Percentiles rank a stretch among this genome's conserved stretches.
These are phyloP conservation scores for Salix viminalis DNA, from an alignment of 345 rosid species.

Conservation along the genomic window DNA sequence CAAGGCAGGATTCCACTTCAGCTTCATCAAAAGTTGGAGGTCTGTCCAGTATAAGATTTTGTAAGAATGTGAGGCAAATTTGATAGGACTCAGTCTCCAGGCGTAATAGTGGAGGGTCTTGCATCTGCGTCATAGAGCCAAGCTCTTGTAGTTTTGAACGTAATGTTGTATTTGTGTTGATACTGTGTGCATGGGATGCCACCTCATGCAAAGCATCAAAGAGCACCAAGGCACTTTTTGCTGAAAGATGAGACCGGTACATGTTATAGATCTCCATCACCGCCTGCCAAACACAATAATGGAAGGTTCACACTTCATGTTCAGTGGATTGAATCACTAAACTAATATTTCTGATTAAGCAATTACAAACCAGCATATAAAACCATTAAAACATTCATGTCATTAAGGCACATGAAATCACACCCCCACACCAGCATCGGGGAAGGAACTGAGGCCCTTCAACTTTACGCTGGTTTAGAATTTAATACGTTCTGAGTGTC, in stretches of 20 bases:
- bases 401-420: neutral
- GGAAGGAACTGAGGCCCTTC: neutral
- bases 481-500: neutral
- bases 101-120: constrained; percentile 90
- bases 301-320: constrained; percentile 4
- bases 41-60: constrained; percentile 61
- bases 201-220: constrained; percentile 75
- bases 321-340: neutral
- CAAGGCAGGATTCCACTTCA: constrained; percentile 62
- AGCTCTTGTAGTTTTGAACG: constrained; percentile 77
- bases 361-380: neutral
- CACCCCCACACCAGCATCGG: neutral
- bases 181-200: constrained; percentile 72
- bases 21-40: constrained; percentile 49
- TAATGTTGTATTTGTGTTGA: constrained; percentile 52
- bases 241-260: constrained; percentile 71
- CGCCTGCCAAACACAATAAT: constrained; percentile 51
- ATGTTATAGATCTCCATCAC: constrained; percentile 91
- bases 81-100: constrained; percentile 95
- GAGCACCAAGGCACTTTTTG: constrained; percentile 65
- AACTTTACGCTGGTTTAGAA: neutral
- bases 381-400: neutral
- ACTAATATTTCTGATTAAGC: neutral
- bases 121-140: constrained; percentile 91
- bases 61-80: constrained; percentile 84